Conservation (phyloP, 1,284 basidiomycete species). For the Malassezia brasiliensis region DNA sequence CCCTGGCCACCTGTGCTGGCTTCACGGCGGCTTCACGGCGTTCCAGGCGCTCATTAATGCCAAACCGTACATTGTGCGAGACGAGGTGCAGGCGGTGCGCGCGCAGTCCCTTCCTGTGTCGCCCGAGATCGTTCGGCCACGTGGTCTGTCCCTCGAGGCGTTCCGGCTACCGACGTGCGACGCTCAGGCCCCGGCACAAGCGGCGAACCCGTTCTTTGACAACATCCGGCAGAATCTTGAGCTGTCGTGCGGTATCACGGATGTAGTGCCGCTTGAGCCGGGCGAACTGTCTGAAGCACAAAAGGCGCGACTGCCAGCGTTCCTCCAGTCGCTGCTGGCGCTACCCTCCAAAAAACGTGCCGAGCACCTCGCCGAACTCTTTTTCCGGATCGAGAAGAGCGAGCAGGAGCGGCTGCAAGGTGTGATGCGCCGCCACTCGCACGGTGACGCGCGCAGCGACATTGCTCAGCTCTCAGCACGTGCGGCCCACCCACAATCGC, state of each 20-base stretch:
- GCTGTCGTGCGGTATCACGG: conserved; percentile 64
- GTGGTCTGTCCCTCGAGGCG: conserved; percentile 36
- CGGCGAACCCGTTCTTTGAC: conserved; percentile 57
- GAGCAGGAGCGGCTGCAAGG: conserved; percentile 81
- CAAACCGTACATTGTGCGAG: background rate
- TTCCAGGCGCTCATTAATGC: background rate
- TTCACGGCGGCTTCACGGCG: conserved; percentile 36
- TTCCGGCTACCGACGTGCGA: conserved; percentile 18
- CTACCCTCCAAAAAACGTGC: conserved; percentile 56
- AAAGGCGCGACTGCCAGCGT: conserved; percentile 59
- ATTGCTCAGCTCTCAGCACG: background rate
- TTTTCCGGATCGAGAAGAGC: conserved; percentile 77
- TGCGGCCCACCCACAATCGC: conserved; percentile 7
- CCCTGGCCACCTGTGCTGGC: conserved; percentile 39
- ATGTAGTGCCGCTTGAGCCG: conserved; percentile 29
- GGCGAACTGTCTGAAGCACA: conserved; percentile 19
- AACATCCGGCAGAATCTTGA: conserved; percentile 90
- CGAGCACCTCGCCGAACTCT: conserved; percentile 73
- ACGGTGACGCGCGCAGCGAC: conserved; percentile 17
- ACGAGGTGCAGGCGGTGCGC: background rate
- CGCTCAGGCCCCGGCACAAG: conserved; percentile 20
- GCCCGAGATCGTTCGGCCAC: background rate
- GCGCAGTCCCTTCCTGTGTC: background rate
- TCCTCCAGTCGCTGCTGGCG: conserved; percentile 65
- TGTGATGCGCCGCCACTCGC: conserved; percentile 81